Conservation (phyloP, 2,329 filamentous ascomycete genomes). For the Botrytis fragariae region DNA sequence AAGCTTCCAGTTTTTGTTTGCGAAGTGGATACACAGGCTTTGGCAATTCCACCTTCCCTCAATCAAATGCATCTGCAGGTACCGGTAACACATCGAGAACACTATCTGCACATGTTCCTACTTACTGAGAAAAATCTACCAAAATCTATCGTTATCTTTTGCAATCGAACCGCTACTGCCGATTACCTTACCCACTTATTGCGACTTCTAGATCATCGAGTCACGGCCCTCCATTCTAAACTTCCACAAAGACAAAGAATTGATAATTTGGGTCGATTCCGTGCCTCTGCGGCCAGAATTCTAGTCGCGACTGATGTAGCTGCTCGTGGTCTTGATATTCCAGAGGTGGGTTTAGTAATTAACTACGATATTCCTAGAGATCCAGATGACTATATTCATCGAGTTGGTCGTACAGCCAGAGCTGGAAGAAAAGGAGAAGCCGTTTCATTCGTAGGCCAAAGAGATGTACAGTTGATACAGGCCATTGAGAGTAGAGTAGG, state of each 20-base stretch:
- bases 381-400: conserved; percentile 95
- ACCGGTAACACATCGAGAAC: conserved; percentile 88
- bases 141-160: conserved; percentile 87
- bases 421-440: conserved; percentile 80
- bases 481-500: conserved; percentile 86
- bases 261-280: conserved; percentile 86
- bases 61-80: conserved; percentile 88
- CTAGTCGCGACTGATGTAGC: conserved; percentile 95
- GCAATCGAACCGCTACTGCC: conserved; percentile 86
- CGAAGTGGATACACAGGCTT: conserved; percentile 73
- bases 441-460: conserved; percentile 86
- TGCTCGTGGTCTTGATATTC: conserved; percentile 90
- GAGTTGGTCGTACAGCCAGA: conserved; percentile 91
- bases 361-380: conserved; percentile 97
- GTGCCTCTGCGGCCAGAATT: conserved; percentile 82
- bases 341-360: conserved; percentile 82
- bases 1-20: conserved; percentile 82
- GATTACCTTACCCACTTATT: conserved; percentile 87
- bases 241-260: conserved; percentile 82
- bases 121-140: conserved; percentile 72
- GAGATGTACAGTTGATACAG: conserved; percentile 86
- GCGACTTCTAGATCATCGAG: conserved; percentile 80
- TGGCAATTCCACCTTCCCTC: conserved; percentile 79
- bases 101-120: conserved; percentile 88
- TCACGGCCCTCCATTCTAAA: conserved; percentile 85